Percentiles rank a stretch among this genome's conserved stretches.
Evolutionary conservation across 2,329 filamentous ascomycete species (phyloP).

Genomic region (Exophiala dermatitidis): DNA sequence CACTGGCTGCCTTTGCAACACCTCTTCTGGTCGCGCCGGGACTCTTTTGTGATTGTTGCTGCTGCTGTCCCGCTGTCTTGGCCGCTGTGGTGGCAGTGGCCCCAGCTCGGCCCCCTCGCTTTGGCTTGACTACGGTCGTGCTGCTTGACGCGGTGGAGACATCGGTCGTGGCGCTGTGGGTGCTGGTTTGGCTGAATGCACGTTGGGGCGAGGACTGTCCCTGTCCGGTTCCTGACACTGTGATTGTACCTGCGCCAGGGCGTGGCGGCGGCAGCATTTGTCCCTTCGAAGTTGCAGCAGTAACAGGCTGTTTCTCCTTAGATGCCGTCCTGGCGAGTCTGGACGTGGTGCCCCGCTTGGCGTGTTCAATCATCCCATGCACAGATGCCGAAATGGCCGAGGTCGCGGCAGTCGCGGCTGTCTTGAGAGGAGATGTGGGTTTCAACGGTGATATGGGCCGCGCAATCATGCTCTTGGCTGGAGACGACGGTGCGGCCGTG

Average conservation of each 20-base stretch:
- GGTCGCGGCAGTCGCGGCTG: conserved; percentile 30
- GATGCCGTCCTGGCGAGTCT: conserved; percentile 23
- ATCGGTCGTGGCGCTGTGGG: conserved; percentile 19
- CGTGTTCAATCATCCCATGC: conserved; percentile 24
- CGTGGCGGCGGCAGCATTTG: conserved; percentile 27
- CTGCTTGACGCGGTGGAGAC: conserved; percentile 16
- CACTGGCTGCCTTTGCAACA: conserved; percentile 14
- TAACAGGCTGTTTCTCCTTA: conserved; percentile 21
- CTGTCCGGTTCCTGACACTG: background rate
- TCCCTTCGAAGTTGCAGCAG: conserved; percentile 4
- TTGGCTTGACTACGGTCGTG: conserved; percentile 24
- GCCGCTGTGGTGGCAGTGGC: conserved; percentile 11
- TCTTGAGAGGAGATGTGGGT: conserved; percentile 51
- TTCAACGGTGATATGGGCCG: conserved; percentile 39
- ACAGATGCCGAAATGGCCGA: conserved; percentile 23
- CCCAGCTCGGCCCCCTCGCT: conserved; percentile 9
- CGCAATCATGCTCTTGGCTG: conserved; percentile 43
- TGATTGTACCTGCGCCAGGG: conserved; percentile 6
- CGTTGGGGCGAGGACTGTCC: conserved; percentile 19
- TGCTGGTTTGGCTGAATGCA: conserved; percentile 20
- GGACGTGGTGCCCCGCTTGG: conserved; percentile 22
- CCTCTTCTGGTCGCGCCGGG: conserved; percentile 12
- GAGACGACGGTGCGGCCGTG: conserved; percentile 31
- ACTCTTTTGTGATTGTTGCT: background rate
- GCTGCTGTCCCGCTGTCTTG: background rate